Conservation (phyloP, 2,329 filamentous ascomycete species). For the Nigrospora sphaerica region DNA sequence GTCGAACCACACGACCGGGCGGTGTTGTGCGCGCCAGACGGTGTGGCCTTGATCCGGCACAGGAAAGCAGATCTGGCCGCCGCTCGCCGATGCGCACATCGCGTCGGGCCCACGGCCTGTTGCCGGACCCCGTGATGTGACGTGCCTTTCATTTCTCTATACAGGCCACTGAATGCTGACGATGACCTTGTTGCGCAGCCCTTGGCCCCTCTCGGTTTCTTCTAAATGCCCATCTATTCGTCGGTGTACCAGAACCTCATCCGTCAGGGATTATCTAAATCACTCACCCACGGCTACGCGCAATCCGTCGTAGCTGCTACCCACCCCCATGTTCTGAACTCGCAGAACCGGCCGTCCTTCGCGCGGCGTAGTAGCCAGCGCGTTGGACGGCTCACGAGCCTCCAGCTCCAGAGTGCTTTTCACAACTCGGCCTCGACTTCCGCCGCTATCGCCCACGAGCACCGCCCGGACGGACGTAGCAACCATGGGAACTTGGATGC, state of each 20-base stretch:
- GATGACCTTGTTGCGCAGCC: conserved; percentile 28
- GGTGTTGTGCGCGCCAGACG: too few relatives aligned
- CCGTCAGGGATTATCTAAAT: conserved; percentile 95
- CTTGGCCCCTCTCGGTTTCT: conserved; percentile 54
- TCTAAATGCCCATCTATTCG: conserved; percentile 86
- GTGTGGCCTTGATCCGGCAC: too few relatives aligned
- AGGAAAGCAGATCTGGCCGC: too few relatives aligned
- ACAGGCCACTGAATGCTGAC: not conserved
- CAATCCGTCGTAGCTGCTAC: conserved; percentile 95
- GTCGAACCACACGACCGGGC: not conserved
- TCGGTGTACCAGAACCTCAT: conserved; percentile 74
- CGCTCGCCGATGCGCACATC: too few relatives aligned
- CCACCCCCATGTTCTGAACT: conserved; percentile 70
- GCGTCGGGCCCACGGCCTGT: too few relatives aligned
- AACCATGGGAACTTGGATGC: conserved; percentile 69
- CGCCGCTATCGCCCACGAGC: conserved; percentile 43
- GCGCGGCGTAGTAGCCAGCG: conserved; percentile 49
- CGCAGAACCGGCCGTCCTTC: conserved; percentile 59
- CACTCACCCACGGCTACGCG: conserved; percentile 95
- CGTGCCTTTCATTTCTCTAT: not conserved
- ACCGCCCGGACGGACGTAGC: conserved; percentile 42
- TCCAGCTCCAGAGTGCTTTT: conserved; percentile 74
- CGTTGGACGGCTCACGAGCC: conserved; percentile 47
- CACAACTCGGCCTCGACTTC: conserved; percentile 49
- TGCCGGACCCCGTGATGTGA: too few relatives aligned